phyloP scores from a whole-genome alignment of 805 yeast genomes.

The Candida takata region DNA sequence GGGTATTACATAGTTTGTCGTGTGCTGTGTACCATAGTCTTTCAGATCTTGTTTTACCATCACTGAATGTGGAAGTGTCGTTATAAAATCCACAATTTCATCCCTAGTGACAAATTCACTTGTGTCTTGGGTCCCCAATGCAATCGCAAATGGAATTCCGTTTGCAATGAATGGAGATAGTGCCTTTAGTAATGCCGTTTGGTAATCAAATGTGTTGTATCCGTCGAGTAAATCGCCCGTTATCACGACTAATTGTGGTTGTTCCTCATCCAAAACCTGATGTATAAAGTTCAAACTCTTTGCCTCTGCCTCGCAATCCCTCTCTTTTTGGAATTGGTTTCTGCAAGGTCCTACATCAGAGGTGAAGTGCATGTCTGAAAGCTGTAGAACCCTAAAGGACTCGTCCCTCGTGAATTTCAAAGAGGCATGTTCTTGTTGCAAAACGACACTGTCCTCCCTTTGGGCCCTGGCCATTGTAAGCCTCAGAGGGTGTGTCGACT shows the following conservation, averaged over 20 bases:
- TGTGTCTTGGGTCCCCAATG: constrained; percentile 56
- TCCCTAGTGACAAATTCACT: constrained; percentile 40
- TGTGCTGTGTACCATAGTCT: constrained; percentile 30
- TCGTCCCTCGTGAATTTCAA: constrained; percentile 27
- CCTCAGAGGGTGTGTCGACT: constrained; percentile 4
- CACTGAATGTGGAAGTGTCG: constrained; percentile 45
- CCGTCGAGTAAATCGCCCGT: constrained; percentile 66
- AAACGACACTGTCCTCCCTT: not conserved
- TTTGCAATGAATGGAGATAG: constrained; percentile 46
- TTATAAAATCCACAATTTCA: constrained; percentile 38
- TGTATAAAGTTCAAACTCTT: constrained; percentile 45
- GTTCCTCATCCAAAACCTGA: constrained; percentile 44
- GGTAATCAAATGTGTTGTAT: constrained; percentile 48
- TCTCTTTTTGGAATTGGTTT: constrained; percentile 27
- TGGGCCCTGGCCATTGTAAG: constrained; percentile 3
- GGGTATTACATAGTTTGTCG: constrained; percentile 39
- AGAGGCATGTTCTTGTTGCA: no score
- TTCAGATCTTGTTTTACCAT: constrained; percentile 6
- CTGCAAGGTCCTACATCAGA: constrained; percentile 51
- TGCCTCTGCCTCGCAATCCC: constrained; percentile 45
- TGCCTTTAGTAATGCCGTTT: constrained; percentile 53
- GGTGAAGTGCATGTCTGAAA: constrained; percentile 60
- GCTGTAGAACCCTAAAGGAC: constrained; percentile 53
- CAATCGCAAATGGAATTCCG: constrained; percentile 52
- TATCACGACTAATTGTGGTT: constrained; percentile 55